Evolutionary conservation across 2,329 filamentous ascomycete genomes (phyloP).

Genomic region (Apiospora pterosperma): DNA sequence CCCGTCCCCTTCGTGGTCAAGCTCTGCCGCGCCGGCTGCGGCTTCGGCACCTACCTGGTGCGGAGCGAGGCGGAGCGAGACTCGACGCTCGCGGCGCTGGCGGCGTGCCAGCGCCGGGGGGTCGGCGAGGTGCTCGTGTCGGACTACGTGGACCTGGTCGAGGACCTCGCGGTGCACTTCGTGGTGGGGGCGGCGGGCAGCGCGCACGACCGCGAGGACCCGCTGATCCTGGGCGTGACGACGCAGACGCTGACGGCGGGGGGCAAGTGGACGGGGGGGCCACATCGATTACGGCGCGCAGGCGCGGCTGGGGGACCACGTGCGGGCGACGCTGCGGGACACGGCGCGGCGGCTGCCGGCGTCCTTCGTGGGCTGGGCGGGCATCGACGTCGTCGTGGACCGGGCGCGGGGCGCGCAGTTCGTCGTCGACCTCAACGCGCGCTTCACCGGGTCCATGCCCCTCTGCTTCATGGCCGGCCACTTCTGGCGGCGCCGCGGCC

Average conservation of each 20-base stretch:
- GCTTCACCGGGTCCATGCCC: conserved; percentile 21
- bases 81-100: conserved; percentile 10
- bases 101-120: conserved; percentile 12
- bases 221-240: conserved; percentile 18
- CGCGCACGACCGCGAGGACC: conserved; percentile 13
- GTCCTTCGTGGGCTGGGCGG: conserved; percentile 19
- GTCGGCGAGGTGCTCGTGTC: conserved; percentile 17
- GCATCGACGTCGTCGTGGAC: conserved; percentile 19
- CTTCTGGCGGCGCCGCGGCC: conserved; percentile 15
- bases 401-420: conserved; percentile 12
- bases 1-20: conserved; percentile 20
- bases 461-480: conserved; percentile 20
- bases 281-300: conserved; percentile 20
- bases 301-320: conserved; percentile 9
- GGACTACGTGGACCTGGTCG: conserved; percentile 16
- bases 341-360: conserved; percentile 14
- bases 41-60: conserved; percentile 20
- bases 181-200: conserved; percentile 15
- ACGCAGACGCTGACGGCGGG: conserved; percentile 16
- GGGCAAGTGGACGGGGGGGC: conserved; percentile 19
- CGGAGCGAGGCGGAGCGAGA: conserved; percentile 11
- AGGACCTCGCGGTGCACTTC: conserved; percentile 20
- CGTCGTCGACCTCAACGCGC: conserved; percentile 21
- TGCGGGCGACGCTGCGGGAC: conserved; percentile 16
- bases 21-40: conserved; percentile 19